These are phyloP conservation scores for Euphorbia pulcherrima DNA, from an alignment of 345 rosid species.

Conservation along the genomic window DNA sequence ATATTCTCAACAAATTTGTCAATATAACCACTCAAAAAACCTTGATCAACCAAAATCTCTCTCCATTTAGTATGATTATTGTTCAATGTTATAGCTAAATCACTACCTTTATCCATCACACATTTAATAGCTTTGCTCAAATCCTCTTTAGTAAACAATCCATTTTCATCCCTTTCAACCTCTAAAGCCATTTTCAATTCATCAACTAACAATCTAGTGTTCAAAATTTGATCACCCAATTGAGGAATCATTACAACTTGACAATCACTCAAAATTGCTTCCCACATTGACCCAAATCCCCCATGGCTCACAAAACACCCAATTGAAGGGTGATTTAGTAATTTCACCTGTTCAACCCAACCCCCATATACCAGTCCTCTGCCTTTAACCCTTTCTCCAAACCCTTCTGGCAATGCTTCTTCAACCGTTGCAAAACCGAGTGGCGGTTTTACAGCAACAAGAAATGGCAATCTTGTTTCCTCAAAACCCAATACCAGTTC, in stretches of 20 bases:
- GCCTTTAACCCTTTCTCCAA: constrained; percentile 25
- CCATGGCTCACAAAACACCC: constrained; percentile 76
- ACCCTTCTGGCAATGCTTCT: constrained; percentile 31
- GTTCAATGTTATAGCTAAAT: constrained; percentile 13
- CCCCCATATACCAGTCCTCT: constrained; percentile 1
- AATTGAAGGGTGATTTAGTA: constrained; percentile 46
- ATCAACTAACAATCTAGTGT: constrained; percentile 46
- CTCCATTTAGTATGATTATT: constrained; percentile 26
- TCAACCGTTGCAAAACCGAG: neutral
- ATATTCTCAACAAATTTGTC: constrained; percentile 7
- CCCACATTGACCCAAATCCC: constrained; percentile 79
- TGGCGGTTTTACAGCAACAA: constrained; percentile 2
- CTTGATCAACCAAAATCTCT: neutral
- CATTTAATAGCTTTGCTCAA: constrained; percentile 24
- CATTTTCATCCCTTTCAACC: constrained; percentile 42
- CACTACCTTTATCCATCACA: constrained; percentile 33
- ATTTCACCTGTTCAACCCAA: constrained; percentile 32
- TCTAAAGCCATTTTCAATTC: constrained; percentile 58
- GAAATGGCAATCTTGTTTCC: neutral
- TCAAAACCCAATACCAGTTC: constrained; percentile 11
- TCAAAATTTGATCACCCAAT: constrained; percentile 58
- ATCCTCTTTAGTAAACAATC: constrained; percentile 31
- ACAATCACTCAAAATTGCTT: constrained; percentile 51
- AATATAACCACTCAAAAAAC: constrained; percentile 8
- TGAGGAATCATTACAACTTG: constrained; percentile 59